phyloP scores from a whole-genome alignment of 1,139 yeast species.

The Suhomyces panamericanus region DNA sequence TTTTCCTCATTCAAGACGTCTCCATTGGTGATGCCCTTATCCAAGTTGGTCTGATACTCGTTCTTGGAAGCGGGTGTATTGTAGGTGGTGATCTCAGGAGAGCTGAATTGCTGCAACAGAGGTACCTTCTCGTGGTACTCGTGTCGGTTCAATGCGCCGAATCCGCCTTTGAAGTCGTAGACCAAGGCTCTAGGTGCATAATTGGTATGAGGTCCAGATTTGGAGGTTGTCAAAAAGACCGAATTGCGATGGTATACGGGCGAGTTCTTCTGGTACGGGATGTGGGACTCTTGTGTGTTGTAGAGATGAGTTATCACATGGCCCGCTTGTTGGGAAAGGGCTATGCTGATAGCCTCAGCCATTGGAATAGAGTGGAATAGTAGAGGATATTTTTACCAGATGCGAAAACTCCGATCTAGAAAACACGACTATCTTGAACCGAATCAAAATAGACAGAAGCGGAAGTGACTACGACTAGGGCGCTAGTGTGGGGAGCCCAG shows the following conservation, averaged over 20 bases:
- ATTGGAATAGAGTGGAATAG: slow-evolving; percentile 28
- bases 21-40: slow-evolving; percentile 37
- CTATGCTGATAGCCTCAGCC: slow-evolving; percentile 71
- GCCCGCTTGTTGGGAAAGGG: slow-evolving; percentile 72
- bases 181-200: slow-evolving; percentile 77
- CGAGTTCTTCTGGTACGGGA: slow-evolving; percentile 47
- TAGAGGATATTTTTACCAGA: too few relatives aligned
- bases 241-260: slow-evolving; percentile 31
- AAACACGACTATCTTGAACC: too few relatives aligned
- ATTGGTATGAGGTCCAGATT: slow-evolving; percentile 51
- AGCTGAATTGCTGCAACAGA: slow-evolving; percentile 9
- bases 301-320: slow-evolving; percentile 76
- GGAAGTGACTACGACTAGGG: background rate
- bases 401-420: too few relatives aligned
- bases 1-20: slow-evolving; percentile 36
- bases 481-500: too few relatives aligned
- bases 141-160: slow-evolving; percentile 57
- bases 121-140: slow-evolving; percentile 43
- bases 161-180: slow-evolving; percentile 73
- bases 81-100: slow-evolving; percentile 12
- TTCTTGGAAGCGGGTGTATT: slow-evolving; percentile 35
- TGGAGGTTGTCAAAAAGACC: slow-evolving; percentile 33
- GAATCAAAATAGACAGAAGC: background rate
- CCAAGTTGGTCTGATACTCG: slow-evolving; percentile 64
- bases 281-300: slow-evolving; percentile 71